Base-by-base conservation (phyloP, 2,329 filamentous ascomycete genomes). In the Clonostachys solani region DNA sequence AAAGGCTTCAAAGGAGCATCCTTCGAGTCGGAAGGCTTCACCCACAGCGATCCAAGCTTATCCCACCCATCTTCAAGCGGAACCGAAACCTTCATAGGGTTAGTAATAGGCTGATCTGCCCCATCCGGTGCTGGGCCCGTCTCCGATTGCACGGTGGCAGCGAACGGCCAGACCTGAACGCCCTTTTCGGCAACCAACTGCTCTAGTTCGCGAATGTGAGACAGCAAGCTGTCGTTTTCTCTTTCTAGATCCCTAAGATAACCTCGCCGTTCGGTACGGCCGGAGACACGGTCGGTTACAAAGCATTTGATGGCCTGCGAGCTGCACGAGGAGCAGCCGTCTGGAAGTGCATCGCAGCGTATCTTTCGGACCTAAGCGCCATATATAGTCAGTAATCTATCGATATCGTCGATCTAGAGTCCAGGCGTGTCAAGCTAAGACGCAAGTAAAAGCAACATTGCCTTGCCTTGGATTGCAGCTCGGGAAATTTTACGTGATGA, bases 221-320 rank as follows among this genome's bases (percentile, higher is more conserved):
- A 71, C 52, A 84, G 74, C 70, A 92, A 79, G 55, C 78, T 77
- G n/a, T 68, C 72, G 64, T 86, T 84, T 59, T 91, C 83, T 50
- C 79, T 77, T 65, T 95, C 89, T 47, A 94, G 73, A 55, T 84
- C 80, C 61, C 92, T 85, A 53, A 88, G 75, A 59, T 92, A 90
- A 46, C 90, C 90, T 56, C 90, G 77, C 48, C 84, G 81, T 50
- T 88, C 86, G 44, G 89, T 89, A 52, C 87, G 84, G 49, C 89
- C 88, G 5, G 88, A 92, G 60, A 94, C 89, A 56, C 90, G 84
- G 65, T 95, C 90, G 49, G 90, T 95, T 46, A 91, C 91, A 67
- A 81, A 85, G 69, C 90, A 95, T 60, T 88, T 81, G 56, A 87
- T 81, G 53, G 82, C 83, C 61, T 88, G 87, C 65, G 86, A 83